These are phyloP conservation scores for Acacia acuminata DNA, from an alignment of 306 rosid species.

Conservation along the genomic window DNA sequence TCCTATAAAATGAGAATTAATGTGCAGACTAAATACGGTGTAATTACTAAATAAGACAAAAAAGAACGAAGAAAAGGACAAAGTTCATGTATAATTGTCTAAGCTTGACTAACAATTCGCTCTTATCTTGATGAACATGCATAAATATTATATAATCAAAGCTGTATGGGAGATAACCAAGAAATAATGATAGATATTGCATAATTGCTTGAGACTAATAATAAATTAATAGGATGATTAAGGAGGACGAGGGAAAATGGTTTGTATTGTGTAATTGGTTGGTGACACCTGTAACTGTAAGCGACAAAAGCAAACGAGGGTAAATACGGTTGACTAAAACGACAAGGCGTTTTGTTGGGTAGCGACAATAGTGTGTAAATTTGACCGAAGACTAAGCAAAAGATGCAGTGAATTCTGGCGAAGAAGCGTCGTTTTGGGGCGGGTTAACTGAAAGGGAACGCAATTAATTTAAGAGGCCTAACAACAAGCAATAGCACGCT, in stretches of 20 bases:
- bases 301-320: background rate
- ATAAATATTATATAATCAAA: background rate
- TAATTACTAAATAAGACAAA: background rate
- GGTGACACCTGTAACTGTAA: background rate
- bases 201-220: background rate
- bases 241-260: background rate
- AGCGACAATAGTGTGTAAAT: background rate
- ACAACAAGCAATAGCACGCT: background rate
- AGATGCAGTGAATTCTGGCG: slow-evolving; percentile 14
- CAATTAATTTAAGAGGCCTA: background rate
- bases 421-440: background rate
- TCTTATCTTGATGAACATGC: background rate
- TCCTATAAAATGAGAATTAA: background rate
- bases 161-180: background rate
- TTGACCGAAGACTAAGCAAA: background rate
- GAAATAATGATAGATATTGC: background rate
- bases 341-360: background rate
- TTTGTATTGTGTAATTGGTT: background rate
- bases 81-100: background rate
- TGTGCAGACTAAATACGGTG: background rate
- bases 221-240: background rate
- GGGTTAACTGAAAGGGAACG: background rate
- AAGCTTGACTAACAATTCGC: background rate
- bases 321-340: background rate
- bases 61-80: background rate